A percentile compares a stretch with the other conserved stretches of the same genome.
Conservation (phyloP, 148 eudicot genomes). For the Chenopodium suecicum region DNA sequence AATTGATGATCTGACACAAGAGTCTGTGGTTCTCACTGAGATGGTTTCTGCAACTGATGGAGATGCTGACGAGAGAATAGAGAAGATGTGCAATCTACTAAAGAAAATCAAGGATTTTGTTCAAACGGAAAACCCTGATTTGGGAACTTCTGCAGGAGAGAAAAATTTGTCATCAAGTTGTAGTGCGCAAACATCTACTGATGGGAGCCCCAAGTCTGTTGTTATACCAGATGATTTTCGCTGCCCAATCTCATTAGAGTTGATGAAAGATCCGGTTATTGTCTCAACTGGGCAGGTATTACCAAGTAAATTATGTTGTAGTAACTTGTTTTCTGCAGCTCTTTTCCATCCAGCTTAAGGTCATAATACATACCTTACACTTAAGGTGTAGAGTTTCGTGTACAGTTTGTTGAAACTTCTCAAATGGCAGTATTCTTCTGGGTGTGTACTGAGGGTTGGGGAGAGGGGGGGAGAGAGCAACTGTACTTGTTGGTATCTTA, state of each 20-base stretch:
- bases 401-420: not conserved
- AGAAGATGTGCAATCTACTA: conserved; percentile 86
- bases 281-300: conserved; percentile 96
- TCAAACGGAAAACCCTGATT: conserved; percentile 67
- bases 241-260: conserved; percentile 89
- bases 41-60: conserved; percentile 66
- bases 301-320: not conserved
- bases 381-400: not conserved
- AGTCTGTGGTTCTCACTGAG: conserved; percentile 89
- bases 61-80: conserved; percentile 85
- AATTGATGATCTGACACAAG: conserved; percentile 83
- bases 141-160: conserved; percentile 47
- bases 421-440: not conserved
- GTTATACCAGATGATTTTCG: conserved; percentile 90
- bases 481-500: too few species aligned
- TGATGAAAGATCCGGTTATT: conserved; percentile 96
- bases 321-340: not conserved
- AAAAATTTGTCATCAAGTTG: conserved; percentile 41
- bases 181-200: conserved; percentile 44
- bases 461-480: not conserved
- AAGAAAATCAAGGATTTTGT: conserved; percentile 89
- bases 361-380: too few species aligned
- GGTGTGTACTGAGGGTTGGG: not conserved
- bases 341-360: not conserved
- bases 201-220: conserved; percentile 45